Evolutionary conservation across 257 asterid species (phyloP), one percentile per base, ranked within the genome.

Genomic region (Penstemon barbatus): DNA sequence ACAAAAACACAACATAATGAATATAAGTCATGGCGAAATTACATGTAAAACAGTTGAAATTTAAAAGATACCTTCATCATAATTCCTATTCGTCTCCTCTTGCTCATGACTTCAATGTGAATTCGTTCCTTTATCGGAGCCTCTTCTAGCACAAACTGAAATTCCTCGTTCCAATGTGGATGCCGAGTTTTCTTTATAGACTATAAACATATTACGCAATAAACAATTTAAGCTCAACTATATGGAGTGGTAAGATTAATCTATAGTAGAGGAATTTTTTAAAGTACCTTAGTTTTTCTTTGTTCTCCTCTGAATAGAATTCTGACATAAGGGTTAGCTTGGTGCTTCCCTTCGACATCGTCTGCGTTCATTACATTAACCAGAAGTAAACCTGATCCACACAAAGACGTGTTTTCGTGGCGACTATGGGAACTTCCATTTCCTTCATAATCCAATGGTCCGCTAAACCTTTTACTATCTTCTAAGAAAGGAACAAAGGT

Each of bases 141-240:
- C 54, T 89, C 94, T 60, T 87, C 98, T 39, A 89, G 58, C 50
- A 85, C 74, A 72, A 89, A 92, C 76, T 92, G 80, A 64, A 89
- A 89, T 10, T 85, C 93, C 50, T 92, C 98, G 41, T 87, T 85
- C 98, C 98, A 92, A 18, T 44, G 43, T 6, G 98, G 98, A 71
- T 86, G 65, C 46, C 94, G 82, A 43, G 82, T 78, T 74, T 82
- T 85, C 82, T 72, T 85, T 42, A 86, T 73, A 19, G 63, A 13
- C 97, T 92, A 51, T 7, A 19, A n/a, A 63, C n/a, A 61, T 19
- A 56, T 44, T 37, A 66, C 45, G 39, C 2, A 25, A n/a, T 13
- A 44, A 15, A 57, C 12, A 46, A 54, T 19, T 53, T 38, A 58
- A 36, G 54, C 60, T 60, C 54, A 64, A 48, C 9, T 42, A 55